Evolutionary conservation across 2,329 filamentous ascomycete genomes (phyloP).

Genomic region (Aspergillus jensenii): DNA sequence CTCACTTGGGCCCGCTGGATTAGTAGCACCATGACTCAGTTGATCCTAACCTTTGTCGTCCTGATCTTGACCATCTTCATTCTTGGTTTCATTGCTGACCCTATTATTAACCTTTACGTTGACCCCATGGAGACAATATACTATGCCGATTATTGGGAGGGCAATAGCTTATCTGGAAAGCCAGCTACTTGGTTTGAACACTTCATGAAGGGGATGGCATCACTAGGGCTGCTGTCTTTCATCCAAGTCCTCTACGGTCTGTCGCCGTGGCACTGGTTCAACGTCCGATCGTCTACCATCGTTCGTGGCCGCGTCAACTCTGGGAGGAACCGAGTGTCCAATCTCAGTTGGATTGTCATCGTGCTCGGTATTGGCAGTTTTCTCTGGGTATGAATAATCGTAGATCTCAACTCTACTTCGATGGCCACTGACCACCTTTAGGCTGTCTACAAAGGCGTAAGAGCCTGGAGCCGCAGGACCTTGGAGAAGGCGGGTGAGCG

Average conservation of each 20-base stretch:
- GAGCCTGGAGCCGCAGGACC: slow-evolving; percentile 68
- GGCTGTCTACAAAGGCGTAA: slow-evolving; percentile 80
- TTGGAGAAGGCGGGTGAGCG: slow-evolving; percentile 75
- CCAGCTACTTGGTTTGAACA: slow-evolving; percentile 74
- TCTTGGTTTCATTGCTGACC: slow-evolving; percentile 89
- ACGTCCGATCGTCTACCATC: slow-evolving; percentile 63
- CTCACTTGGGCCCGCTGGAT: slow-evolving; percentile 73
- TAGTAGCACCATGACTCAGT: slow-evolving; percentile 65
- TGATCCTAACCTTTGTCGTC: slow-evolving; percentile 69
- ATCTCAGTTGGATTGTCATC: slow-evolving; percentile 77
- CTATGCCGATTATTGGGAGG: slow-evolving; percentile 44
- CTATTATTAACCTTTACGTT: slow-evolving; percentile 83
- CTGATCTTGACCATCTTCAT: slow-evolving; percentile 72
- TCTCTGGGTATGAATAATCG: slow-evolving; percentile 59
- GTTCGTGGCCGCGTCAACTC: slow-evolving; percentile 57
- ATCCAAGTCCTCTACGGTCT: slow-evolving; percentile 75
- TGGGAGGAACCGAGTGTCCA: slow-evolving; percentile 74
- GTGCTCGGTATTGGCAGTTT: slow-evolving; percentile 78
- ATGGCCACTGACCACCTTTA: slow-evolving; percentile 38
- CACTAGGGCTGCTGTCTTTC: slow-evolving; percentile 81
- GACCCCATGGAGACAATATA: slow-evolving; percentile 70
- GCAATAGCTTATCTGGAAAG: slow-evolving; percentile 39
- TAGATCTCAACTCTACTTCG: not conserved
- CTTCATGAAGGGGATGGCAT: slow-evolving; percentile 86
- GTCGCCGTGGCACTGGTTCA: slow-evolving; percentile 75